Evolutionary conservation across 768 basidiomycete species (phyloP).

Genomic region (Podaxis mareebaensis): DNA sequence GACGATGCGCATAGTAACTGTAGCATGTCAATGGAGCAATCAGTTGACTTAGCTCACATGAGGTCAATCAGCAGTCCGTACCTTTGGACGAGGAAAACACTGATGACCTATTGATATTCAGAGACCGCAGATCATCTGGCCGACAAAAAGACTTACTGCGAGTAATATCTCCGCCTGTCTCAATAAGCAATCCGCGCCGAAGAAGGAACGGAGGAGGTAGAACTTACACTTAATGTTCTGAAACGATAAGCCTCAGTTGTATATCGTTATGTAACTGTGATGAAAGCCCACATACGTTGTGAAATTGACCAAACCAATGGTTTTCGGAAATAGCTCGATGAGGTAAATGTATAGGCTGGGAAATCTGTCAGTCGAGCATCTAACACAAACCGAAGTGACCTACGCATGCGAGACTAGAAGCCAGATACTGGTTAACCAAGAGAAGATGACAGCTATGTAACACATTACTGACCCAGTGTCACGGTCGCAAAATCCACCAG

Average conservation of each 20-base stretch:
- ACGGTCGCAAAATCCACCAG: not conserved
- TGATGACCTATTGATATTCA: constrained; percentile 18
- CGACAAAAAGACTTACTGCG: not conserved
- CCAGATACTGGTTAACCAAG: not conserved
- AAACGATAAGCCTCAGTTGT: not conserved
- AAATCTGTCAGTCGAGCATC: not conserved
- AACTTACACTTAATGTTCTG: constrained; percentile 8
- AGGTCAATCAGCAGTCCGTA: not conserved
- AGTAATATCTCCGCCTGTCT: not conserved
- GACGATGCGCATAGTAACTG: constrained; percentile 22
- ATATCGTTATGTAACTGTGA: not conserved
- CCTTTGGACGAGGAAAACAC: constrained; percentile 25
- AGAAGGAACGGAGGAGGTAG: not conserved
- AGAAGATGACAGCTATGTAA: not conserved
- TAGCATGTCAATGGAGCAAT: not conserved
- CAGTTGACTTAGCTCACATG: not conserved
- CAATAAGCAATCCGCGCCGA: not conserved
- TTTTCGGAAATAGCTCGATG: constrained; percentile 24
- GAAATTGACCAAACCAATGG: constrained; percentile 22
- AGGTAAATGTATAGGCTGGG: constrained; percentile 27
- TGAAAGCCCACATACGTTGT: constrained; percentile 19
- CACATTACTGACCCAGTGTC: not conserved
- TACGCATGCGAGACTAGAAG: constrained; percentile 21
- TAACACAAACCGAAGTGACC: not conserved
- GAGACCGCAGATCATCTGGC: not conserved